These are phyloP conservation scores for Plasmodium malariae DNA, from an alignment of 169 alveolate genomes.

Conservation along the genomic window DNA sequence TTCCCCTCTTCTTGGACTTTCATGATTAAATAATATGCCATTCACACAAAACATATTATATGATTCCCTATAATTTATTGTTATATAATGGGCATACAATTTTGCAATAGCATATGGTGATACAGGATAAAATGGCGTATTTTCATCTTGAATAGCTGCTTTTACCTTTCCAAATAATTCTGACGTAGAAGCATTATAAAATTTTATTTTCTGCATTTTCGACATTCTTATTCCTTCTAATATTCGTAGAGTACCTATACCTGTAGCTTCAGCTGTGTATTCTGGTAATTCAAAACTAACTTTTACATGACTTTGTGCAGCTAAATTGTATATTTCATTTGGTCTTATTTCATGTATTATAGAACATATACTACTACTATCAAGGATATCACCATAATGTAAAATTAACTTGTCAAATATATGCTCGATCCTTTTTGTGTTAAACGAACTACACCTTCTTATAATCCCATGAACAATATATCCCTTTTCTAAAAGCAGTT, in stretches of 20 bases:
- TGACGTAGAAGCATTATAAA: slow-evolving; percentile 87
- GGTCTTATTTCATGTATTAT: slow-evolving; percentile 79
- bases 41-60: slow-evolving; percentile 85
- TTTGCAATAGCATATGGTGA: slow-evolving; percentile 91
- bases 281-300: slow-evolving; percentile 90
- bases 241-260: slow-evolving; percentile 83
- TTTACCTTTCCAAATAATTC: slow-evolving; percentile 85
- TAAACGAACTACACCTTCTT: slow-evolving; percentile 85
- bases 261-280: slow-evolving; percentile 86
- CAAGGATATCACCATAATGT: slow-evolving; percentile 89
- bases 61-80: slow-evolving; percentile 83
- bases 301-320: slow-evolving; percentile 88
- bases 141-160: slow-evolving; percentile 79
- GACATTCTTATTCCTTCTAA: slow-evolving; percentile 83
- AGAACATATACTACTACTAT: slow-evolving; percentile 78
- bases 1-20: slow-evolving; percentile 87
- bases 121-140: slow-evolving; percentile 90
- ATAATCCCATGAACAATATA: slow-evolving; percentile 87
- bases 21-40: slow-evolving; percentile 90
- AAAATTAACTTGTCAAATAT: slow-evolving; percentile 83
- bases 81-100: slow-evolving; percentile 82
- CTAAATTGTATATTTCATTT: slow-evolving; percentile 86
- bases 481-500: slow-evolving; percentile 85
- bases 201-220: slow-evolving; percentile 52
- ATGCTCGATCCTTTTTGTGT: slow-evolving; percentile 84